Evolutionary conservation across 2,329 filamentous ascomycete genomes (phyloP).

Genomic region (Ramichloridium luteum): DNA sequence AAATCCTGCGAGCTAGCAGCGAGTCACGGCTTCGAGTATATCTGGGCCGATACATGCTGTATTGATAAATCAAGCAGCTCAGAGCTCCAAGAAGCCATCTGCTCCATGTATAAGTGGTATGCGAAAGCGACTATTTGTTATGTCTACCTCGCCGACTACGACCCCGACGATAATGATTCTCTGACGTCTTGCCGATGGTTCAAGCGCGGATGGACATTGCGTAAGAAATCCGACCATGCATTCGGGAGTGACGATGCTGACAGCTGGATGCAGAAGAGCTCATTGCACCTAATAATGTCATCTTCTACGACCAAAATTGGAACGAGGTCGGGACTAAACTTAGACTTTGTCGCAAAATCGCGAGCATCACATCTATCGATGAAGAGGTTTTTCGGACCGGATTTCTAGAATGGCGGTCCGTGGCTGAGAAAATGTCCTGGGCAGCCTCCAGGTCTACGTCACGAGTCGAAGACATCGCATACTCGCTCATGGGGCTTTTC

Average conservation of each 20-base stretch:
- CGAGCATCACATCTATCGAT: no score
- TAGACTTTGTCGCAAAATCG: no score
- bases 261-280: no score
- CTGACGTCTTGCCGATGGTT: conserved; percentile 13
- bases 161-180: background rate
- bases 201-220: conserved; percentile 15
- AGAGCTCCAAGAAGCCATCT: conserved; percentile 3
- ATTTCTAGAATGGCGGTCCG: no score
- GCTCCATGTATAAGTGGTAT: conserved; percentile 2
- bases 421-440: conserved; percentile 12
- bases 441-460: conserved; percentile 5
- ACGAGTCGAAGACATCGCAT: conserved; percentile 30
- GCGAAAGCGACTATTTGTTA: conserved; percentile 6
- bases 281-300: no score
- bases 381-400: no score
- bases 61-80: conserved; percentile 3
- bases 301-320: no score
- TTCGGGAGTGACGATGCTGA: no score
- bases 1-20: conserved; percentile 2
- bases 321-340: no score
- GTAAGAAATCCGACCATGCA: no score
- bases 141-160: conserved; percentile 7
- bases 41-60: conserved; percentile 4
- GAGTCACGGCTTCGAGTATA: conserved; percentile 1
- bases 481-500: conserved; percentile 35